These are phyloP conservation scores for Tolypocladium endophyticum DNA, from an alignment of 2,329 filamentous ascomycete species.

Conservation along the genomic window DNA sequence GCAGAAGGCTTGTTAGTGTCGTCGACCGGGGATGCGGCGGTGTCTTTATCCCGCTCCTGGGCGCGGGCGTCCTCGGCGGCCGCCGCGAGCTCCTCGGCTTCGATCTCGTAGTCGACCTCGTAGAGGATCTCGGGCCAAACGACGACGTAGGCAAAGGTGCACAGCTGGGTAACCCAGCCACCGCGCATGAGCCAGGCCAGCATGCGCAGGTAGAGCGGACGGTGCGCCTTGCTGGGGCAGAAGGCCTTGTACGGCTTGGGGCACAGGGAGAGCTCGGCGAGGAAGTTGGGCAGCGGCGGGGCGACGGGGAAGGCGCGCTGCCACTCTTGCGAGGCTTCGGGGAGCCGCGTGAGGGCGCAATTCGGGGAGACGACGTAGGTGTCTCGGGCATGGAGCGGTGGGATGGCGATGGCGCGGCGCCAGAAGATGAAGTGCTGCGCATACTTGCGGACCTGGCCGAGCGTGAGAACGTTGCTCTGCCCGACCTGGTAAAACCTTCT, in stretches of 20 bases:
- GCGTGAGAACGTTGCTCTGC: conserved; percentile 59
- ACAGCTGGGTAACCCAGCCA: conserved; percentile 88
- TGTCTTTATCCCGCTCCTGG: conserved; percentile 1
- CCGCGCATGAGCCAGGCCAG: conserved; percentile 87
- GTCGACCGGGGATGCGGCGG: background rate
- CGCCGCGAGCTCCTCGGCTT: conserved; percentile 49
- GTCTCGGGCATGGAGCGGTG: conserved; percentile 80
- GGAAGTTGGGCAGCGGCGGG: conserved; percentile 73
- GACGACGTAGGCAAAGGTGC: conserved; percentile 82
- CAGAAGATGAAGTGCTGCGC: conserved; percentile 93
- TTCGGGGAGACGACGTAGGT: conserved; percentile 89
- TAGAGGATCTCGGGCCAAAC: conserved; percentile 75
- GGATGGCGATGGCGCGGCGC: conserved; percentile 84
- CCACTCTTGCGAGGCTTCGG: conserved; percentile 61
- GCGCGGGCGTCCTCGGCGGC: conserved; percentile 12
- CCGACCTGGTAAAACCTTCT: conserved; percentile 56
- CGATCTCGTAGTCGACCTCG: conserved; percentile 63
- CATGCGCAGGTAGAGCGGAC: conserved; percentile 79
- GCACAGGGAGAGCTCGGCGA: conserved; percentile 70
- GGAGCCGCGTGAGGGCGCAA: conserved; percentile 64
- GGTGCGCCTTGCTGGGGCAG: conserved; percentile 79
- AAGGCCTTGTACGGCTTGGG: conserved; percentile 76
- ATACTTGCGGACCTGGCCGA: conserved; percentile 74
- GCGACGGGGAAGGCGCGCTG: conserved; percentile 71
- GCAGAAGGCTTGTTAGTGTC: background rate